phyloP scores from a whole-genome alignment of 345 rosid genomes.

The Bruguiera parviflora region DNA sequence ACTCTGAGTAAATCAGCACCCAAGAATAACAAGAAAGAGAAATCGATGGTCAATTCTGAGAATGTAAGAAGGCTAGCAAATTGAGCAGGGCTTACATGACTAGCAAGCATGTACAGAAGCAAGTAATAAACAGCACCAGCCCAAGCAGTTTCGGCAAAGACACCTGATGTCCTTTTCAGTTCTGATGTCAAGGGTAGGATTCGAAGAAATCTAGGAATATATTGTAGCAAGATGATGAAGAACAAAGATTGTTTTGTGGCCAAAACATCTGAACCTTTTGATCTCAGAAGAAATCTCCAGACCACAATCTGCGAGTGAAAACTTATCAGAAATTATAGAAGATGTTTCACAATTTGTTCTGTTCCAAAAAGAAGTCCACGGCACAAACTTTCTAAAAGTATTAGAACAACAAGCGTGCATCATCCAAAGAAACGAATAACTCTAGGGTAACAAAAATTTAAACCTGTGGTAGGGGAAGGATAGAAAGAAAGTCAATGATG shows the following conservation, averaged over 20 bases:
- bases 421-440: too few species aligned
- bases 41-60: not conserved
- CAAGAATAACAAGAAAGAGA: not conserved
- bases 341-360: not conserved
- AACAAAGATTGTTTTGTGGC: constrained; percentile 73
- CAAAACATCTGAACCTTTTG: constrained; percentile 70
- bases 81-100: constrained; percentile 71
- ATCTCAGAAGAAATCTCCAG: constrained; percentile 72
- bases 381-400: not conserved
- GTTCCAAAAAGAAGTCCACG: not conserved
- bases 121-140: constrained; percentile 96
- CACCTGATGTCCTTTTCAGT: constrained; percentile 91
- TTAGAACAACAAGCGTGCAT: not conserved
- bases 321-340: constrained; percentile 10
- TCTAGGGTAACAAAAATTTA: not conserved
- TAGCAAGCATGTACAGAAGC: constrained; percentile 92
- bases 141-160: constrained; percentile 96
- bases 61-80: constrained; percentile 8
- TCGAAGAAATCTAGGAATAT: constrained; percentile 67
- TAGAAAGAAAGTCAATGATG: constrained; percentile 79
- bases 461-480: constrained; percentile 96
- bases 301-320: constrained; percentile 61
- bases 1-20: not conserved
- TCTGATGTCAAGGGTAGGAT: constrained; percentile 72
- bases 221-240: constrained; percentile 64